Evolutionary conservation across 1,284 basidiomycete species (phyloP), one percentile per base, ranked within the genome.

Genomic region (Mycena sp.): DNA sequence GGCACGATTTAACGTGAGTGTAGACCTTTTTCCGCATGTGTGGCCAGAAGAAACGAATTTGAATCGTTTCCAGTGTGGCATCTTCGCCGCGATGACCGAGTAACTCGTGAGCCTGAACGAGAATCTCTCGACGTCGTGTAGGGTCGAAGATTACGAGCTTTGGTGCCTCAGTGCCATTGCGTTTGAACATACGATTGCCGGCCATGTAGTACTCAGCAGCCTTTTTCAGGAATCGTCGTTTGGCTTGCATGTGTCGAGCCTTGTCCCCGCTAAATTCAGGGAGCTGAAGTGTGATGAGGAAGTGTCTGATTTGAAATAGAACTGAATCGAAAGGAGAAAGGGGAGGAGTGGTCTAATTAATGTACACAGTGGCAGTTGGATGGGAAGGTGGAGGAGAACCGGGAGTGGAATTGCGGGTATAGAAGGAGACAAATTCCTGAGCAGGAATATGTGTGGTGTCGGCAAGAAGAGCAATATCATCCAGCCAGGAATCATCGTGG

Each of bases 401-500:
- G 12, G 23, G 45, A 48, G 1, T 2, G 17, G 55, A 10, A 19
- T 25, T 25, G 2, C 14, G 1, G 3, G 25, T 1, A 44, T 50
- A 32, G 2, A 43, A 17, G 4, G 46, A 45, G 1, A 59, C 17
- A 29, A 35, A 28, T 1, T 19, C 1, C 4, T 17, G n/a, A 19
- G 25, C 9, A 12, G 40, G 37, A 14, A 6, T 29, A 1, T 35
- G 1, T 12, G 41, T 35, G 2, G 11, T 28, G 17, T 35, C 16
- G 11, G 37, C 21, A 11, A 32, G 25, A 2, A 60, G 43, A 1
- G 58, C 16, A n/a, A 62, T 55, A 12, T 64, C 62, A 11, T 64
- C 62, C 0, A 64, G 46, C 63, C 63, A 64, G 2, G 50, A 48
- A 19, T 64, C 63, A 44, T 59, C 50, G 25, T 64, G 50, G 17